These are phyloP conservation scores for Suillus variegatus DNA, from an alignment of 768 basidiomycete genomes.

Conservation along the genomic window DNA sequence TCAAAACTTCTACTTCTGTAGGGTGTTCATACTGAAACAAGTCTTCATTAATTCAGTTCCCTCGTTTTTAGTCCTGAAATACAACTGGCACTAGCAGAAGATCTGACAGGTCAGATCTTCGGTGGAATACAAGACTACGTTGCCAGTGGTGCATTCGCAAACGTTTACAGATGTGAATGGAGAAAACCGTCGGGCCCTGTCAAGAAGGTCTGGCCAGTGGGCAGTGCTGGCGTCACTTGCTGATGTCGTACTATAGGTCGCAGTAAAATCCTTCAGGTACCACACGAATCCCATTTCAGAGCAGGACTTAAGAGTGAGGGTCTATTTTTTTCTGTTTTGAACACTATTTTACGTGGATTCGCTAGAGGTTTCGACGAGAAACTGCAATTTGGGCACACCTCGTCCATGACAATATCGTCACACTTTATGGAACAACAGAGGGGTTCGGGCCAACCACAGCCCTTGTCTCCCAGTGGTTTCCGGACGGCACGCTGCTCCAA, in stretches of 20 bases:
- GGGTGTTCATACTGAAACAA: not conserved
- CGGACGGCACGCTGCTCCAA: conserved; percentile 6
- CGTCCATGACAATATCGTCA: conserved; percentile 19
- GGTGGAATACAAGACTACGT: not conserved
- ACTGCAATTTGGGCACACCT: conserved; percentile 20
- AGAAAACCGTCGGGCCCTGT: not conserved
- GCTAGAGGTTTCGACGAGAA: conserved; percentile 18
- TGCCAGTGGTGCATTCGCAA: not conserved
- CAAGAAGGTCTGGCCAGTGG: not conserved
- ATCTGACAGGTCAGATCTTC: conserved; percentile 2
- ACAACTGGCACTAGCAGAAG: not conserved
- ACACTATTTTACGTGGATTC: not conserved
- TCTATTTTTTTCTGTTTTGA: not conserved
- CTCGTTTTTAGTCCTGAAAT: not conserved
- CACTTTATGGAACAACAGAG: conserved; percentile 15
- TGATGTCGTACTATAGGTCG: not conserved
- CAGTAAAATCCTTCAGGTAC: not conserved
- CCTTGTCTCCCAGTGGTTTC: conserved; percentile 19
- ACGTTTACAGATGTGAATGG: conserved; percentile 1
- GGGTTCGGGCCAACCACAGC: conserved; percentile 18
- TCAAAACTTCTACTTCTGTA: not conserved
- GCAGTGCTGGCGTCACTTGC: too few species aligned
- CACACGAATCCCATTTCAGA: not conserved
- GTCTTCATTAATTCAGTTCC: not conserved
- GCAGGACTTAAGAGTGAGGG: not conserved